Evolutionary conservation across 2,329 filamentous ascomycete genomes (phyloP).

Genomic region (Plenodomus lindquistii): DNA sequence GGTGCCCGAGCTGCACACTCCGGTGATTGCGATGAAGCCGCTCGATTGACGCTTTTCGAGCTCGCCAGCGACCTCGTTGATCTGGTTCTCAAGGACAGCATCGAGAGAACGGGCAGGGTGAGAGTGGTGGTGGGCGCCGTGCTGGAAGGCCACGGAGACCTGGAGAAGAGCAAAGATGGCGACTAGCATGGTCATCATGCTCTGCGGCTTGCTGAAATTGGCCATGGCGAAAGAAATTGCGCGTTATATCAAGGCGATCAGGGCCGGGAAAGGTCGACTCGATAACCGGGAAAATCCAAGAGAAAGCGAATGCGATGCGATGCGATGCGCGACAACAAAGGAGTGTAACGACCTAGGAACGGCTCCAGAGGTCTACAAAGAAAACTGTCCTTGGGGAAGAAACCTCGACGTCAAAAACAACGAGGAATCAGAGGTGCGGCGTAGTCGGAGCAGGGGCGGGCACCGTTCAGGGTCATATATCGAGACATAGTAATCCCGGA

Average conservation of each 20-base stretch:
- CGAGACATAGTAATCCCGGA: constrained; percentile 23
- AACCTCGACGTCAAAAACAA: constrained; percentile 34
- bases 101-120: constrained; percentile 20
- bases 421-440: constrained; percentile 36
- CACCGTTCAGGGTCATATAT: constrained; percentile 37
- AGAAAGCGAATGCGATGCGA: constrained; percentile 10
- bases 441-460: constrained; percentile 29
- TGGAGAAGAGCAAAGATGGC: constrained; percentile 39
- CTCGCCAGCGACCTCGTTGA: constrained; percentile 27
- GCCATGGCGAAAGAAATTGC: constrained; percentile 29
- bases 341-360: constrained; percentile 41
- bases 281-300: constrained; percentile 3
- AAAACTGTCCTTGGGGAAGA: constrained; percentile 20
- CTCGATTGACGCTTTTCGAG: constrained; percentile 30
- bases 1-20: constrained; percentile 30
- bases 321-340: constrained; percentile 18
- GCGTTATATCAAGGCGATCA: constrained; percentile 10
- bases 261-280: constrained; percentile 6
- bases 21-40: constrained; percentile 29
- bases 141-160: constrained; percentile 33
- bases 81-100: constrained; percentile 24
- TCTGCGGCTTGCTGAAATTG: constrained; percentile 40
- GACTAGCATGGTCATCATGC: constrained; percentile 39
- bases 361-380: constrained; percentile 35
- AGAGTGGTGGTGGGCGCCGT: constrained; percentile 25